Percentiles rank a stretch among this genome's conserved stretches.
phyloP scores from a whole-genome alignment of 1,284 basidiomycete genomes.

The Apiotrichum gamsii region DNA sequence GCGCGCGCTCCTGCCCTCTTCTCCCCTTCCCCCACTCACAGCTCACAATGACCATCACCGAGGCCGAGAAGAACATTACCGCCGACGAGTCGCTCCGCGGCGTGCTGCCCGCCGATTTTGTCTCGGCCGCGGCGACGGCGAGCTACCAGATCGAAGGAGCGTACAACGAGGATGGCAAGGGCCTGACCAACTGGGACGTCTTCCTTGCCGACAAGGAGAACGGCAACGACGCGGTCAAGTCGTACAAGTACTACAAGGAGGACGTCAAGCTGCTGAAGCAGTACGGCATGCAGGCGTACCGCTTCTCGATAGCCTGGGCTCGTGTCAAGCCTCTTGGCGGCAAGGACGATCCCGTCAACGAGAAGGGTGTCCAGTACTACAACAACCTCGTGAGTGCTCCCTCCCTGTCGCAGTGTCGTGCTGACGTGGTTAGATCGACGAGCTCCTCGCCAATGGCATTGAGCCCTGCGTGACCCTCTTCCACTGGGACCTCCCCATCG shows the following conservation, averaged over 20 bases:
- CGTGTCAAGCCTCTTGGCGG: conserved; percentile 61
- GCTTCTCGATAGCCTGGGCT: conserved; percentile 65
- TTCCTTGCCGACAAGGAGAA: conserved; percentile 3
- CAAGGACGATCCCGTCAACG: conserved; percentile 60
- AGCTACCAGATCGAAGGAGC: conserved; percentile 33
- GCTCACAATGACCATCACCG: no score
- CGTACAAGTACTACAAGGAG: conserved; percentile 55
- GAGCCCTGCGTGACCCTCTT: conserved; percentile 29
- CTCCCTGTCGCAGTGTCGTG: conserved; percentile 27
- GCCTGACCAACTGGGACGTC: conserved; percentile 50
- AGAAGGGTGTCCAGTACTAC: conserved; percentile 62
- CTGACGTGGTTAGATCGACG: conserved; percentile 53
- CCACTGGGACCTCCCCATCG: conserved; percentile 65
- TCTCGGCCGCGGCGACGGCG: conserved; percentile 64
- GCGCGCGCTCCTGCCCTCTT: no score
- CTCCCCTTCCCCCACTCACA: no score
- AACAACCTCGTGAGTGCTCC: conserved; percentile 21
- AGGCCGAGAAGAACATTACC: conserved; percentile 4
- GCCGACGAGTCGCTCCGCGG: conserved; percentile 10
- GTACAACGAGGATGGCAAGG: conserved; percentile 22
- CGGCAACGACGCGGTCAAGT: conserved; percentile 23
- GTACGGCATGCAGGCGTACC: conserved; percentile 54
- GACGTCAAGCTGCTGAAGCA: conserved; percentile 59
- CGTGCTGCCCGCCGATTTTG: conserved; percentile 53
- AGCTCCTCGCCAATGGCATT: conserved; percentile 53